phyloP scores from a whole-genome alignment of 108 stramenopile genomes.

The Pseudonitzschia pungens region DNA sequence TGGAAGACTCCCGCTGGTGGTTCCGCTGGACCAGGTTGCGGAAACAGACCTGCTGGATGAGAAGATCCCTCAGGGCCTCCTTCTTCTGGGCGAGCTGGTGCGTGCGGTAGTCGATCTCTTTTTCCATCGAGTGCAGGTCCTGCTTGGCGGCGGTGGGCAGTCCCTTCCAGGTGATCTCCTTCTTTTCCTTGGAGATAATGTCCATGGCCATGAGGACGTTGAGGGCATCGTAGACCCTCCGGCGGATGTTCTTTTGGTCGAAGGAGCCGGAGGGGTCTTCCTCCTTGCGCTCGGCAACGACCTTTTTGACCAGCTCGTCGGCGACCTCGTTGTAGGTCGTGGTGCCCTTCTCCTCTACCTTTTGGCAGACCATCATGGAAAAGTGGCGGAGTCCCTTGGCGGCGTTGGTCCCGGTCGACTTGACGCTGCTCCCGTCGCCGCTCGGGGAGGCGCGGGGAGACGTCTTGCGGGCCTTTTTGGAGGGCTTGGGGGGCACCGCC shows the following conservation, averaged over 20 bases:
- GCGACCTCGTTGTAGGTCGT: constrained; percentile 97
- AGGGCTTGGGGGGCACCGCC: too few relatives aligned
- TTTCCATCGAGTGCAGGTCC: constrained; percentile 49
- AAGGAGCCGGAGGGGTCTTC: constrained; percentile 63
- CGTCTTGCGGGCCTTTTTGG: background rate
- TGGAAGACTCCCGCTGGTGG: constrained; percentile 28
- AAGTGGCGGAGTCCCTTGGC: constrained; percentile 85
- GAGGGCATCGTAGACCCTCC: constrained; percentile 95
- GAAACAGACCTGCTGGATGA: constrained; percentile 88
- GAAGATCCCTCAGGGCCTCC: constrained; percentile 74
- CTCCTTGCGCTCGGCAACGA: constrained; percentile 44
- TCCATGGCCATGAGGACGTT: constrained; percentile 97
- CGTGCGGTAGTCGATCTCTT: constrained; percentile 44
- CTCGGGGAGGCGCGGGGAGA: background rate
- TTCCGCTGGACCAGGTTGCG: constrained; percentile 81
- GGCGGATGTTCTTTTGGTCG: constrained; percentile 89
- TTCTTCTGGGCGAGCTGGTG: constrained; percentile 64
- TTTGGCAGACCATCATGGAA: constrained; percentile 89
- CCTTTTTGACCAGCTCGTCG: constrained; percentile 83
- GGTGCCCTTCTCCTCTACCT: constrained; percentile 91
- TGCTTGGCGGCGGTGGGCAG: constrained; percentile 56
- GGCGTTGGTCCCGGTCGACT: constrained; percentile 2
- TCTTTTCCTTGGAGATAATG: constrained; percentile 90
- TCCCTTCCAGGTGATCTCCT: constrained; percentile 87
- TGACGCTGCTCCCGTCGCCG: background rate